Percentiles rank a stretch among this genome's conserved stretches.
Evolutionary conservation across 352 stramenopile species (phyloP).

Genomic region (Peronospora belbahrii): DNA sequence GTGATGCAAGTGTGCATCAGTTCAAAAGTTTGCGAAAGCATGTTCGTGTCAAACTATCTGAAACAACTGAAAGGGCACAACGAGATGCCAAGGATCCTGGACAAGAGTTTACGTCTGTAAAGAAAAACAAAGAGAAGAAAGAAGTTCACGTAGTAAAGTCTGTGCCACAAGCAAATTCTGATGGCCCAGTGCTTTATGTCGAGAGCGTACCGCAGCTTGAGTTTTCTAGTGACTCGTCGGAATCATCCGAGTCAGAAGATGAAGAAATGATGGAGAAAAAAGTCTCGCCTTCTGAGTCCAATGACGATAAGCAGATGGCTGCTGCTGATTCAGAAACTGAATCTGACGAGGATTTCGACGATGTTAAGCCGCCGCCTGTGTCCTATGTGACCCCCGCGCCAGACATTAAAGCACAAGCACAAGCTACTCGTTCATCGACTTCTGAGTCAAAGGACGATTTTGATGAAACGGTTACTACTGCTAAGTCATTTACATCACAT

Average conservation of each 20-base stretch:
- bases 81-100: conserved; percentile 13
- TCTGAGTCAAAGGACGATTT: conserved; percentile 12
- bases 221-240: conserved; percentile 36
- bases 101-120: not conserved
- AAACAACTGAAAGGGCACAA: conserved; percentile 4
- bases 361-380: conserved; percentile 14
- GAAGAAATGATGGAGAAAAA: conserved; percentile 21
- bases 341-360: conserved; percentile 28
- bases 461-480: conserved; percentile 3
- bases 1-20: conserved; percentile 55
- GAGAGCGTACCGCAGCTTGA: conserved; percentile 54
- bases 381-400: not conserved
- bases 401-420: not conserved
- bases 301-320: conserved; percentile 14
- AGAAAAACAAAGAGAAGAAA: conserved; percentile 17
- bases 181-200: conserved; percentile 26
- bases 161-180: conserved; percentile 5
- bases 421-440: not conserved
- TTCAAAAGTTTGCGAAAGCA: conserved; percentile 67
- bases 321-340: conserved; percentile 4
- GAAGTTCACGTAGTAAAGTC: conserved; percentile 1
- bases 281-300: not conserved
- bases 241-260: conserved; percentile 25
- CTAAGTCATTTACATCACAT: not conserved
- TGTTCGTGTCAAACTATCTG: conserved; percentile 17